phyloP scores from a whole-genome alignment of 169 alveolate genomes.

The Eimeria necatrix region DNA sequence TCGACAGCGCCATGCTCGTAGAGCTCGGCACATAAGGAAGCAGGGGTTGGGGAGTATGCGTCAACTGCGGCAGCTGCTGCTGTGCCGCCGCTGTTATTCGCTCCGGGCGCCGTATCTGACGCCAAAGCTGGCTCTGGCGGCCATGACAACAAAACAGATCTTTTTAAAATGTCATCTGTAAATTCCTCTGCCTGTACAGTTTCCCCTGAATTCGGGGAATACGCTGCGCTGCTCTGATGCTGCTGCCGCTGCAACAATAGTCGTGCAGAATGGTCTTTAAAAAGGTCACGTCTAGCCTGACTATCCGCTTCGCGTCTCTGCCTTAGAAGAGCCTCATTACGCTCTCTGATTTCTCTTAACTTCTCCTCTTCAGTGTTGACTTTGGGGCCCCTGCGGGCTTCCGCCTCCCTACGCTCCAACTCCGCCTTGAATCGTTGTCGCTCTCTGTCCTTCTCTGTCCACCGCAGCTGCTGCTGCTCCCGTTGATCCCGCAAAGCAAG shows the following conservation, averaged over 20 bases:
- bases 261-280: constrained; percentile 6
- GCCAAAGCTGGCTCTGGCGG: constrained; percentile 2
- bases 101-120: constrained; percentile 9
- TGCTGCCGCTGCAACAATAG: constrained; percentile 41
- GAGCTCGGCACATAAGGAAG: constrained; percentile 22
- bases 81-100: constrained; percentile 8
- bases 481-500: constrained; percentile 41
- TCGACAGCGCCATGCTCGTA: constrained; percentile 60
- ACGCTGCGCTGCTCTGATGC: constrained; percentile 31
- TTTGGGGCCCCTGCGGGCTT: not conserved
- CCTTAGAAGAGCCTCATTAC: constrained; percentile 12
- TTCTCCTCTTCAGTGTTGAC: not conserved
- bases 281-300: not conserved
- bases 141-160: constrained; percentile 76
- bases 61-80: constrained; percentile 39
- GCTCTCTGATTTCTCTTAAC: constrained; percentile 27
- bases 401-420: constrained; percentile 59
- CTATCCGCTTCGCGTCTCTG: not conserved
- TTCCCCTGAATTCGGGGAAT: not conserved
- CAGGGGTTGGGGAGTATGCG: constrained; percentile 39
- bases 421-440: constrained; percentile 41
- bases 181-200: constrained; percentile 57
- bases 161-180: constrained; percentile 9
- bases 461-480: constrained; percentile 60
- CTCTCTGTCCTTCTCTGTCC: constrained; percentile 57